Evolutionary conservation across 2,329 filamentous ascomycete species (phyloP).

Genomic region (Ophiocordyceps camponoti-leonardi): DNA sequence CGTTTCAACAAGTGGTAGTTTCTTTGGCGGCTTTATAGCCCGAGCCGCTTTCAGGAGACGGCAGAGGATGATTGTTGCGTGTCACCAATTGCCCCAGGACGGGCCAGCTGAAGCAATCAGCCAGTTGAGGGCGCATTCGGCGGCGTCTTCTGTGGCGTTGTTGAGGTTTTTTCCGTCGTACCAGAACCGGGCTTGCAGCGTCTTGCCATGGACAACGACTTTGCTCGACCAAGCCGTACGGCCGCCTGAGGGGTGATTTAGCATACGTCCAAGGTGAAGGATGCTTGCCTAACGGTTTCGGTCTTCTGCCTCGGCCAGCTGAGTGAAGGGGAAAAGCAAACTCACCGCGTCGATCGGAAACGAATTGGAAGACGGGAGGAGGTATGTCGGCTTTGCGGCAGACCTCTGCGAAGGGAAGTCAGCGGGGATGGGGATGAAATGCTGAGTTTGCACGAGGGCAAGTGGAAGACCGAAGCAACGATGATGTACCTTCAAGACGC

Average conservation of each 20-base stretch:
- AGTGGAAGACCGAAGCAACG: background rate
- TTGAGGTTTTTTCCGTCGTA: slow-evolving; percentile 79
- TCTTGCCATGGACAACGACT: slow-evolving; percentile 52
- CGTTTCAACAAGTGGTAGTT: no score
- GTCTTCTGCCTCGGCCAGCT: no score
- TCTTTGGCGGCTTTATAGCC: background rate
- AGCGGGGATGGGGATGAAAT: no score
- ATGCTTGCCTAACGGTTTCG: no score
- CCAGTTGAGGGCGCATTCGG: slow-evolving; percentile 56
- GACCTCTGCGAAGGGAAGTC: slow-evolving; percentile 24
- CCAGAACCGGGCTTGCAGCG: slow-evolving; percentile 65
- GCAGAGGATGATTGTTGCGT: background rate
- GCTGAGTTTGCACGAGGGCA: no score
- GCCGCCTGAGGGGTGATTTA: slow-evolving; percentile 39
- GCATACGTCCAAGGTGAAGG: background rate
- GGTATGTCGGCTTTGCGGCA: slow-evolving; percentile 36
- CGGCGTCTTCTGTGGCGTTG: slow-evolving; percentile 83
- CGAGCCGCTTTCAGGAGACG: background rate
- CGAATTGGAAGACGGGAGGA: slow-evolving; percentile 47
- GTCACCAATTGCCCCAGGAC: slow-evolving; percentile 9
- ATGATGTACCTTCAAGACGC: slow-evolving; percentile 31
- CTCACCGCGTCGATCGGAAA: slow-evolving; percentile 60
- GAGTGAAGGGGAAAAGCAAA: background rate
- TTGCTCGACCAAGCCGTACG: slow-evolving; percentile 81
- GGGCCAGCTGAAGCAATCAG: slow-evolving; percentile 18